Percentiles rank a stretch among this genome's conserved stretches.
phyloP scores from a whole-genome alignment of 257 asterid genomes.

The Solanum medicagineum region DNA sequence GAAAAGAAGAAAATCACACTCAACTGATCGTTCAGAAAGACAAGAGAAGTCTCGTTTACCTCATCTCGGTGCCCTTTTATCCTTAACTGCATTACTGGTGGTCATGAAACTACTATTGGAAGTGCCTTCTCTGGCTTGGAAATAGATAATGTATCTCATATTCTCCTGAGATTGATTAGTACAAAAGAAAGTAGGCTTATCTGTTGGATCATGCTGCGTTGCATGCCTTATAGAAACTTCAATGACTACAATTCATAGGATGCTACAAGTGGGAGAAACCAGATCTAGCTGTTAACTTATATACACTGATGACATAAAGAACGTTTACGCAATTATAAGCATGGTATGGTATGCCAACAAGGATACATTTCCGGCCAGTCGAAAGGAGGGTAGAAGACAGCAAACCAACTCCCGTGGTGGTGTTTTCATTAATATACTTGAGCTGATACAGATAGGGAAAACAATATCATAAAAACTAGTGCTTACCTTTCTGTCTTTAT shows the following conservation, averaged over 20 bases:
- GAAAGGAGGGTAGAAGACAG: not conserved
- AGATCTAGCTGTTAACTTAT: not conserved
- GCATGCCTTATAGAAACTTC: not conserved
- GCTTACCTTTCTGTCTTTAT: conserved; percentile 67
- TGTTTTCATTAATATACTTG: not conserved
- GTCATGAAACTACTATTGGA: not conserved
- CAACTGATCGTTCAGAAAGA: not conserved
- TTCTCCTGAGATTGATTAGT: not conserved
- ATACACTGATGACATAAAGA: not conserved
- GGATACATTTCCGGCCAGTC: not conserved
- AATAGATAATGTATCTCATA: not conserved
- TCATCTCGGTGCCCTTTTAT: not conserved
- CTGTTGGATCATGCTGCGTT: not conserved
- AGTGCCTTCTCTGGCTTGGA: not conserved
- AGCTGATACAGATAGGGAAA: not conserved
- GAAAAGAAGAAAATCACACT: not conserved
- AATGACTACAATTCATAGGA: not conserved
- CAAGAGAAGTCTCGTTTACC: too few relatives aligned
- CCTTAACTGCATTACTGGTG: not conserved
- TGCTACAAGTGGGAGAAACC: not conserved
- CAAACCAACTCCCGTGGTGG: not conserved
- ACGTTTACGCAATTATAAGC: not conserved
- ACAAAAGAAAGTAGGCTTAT: not conserved
- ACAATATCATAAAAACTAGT: not conserved
- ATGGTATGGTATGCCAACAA: not conserved